Conservation (phyloP, 768 basidiomycete species). For the Lenzites betulinus region DNA sequence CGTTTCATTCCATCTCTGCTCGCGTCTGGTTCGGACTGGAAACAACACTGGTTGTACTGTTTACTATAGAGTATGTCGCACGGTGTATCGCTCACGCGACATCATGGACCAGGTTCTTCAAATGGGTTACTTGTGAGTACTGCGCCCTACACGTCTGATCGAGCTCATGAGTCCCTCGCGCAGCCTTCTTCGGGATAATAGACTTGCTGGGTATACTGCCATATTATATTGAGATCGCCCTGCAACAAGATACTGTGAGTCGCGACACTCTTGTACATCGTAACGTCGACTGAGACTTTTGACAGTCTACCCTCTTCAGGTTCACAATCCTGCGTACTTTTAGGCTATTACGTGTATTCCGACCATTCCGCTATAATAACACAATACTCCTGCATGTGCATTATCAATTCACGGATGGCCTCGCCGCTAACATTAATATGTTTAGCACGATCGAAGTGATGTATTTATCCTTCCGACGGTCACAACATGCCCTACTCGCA, state of each 20-base stretch:
- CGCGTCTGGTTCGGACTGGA: constrained; percentile 87
- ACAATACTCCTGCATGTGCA: constrained; percentile 64
- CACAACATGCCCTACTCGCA: constrained; percentile 84
- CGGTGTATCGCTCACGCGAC: constrained; percentile 76
- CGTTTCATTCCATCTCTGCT: constrained; percentile 67
- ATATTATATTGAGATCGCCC: constrained; percentile 83
- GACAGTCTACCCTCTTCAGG: constrained; percentile 79
- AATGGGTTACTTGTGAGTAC: constrained; percentile 69
- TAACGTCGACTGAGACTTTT: background rate
- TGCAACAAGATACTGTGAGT: constrained; percentile 83
- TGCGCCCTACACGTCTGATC: background rate
- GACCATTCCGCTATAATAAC: constrained; percentile 84
- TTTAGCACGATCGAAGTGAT: constrained; percentile 86
- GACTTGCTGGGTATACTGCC: constrained; percentile 86
- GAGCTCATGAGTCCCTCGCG: constrained; percentile 1
- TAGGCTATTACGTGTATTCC: constrained; percentile 84
- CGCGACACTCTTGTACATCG: background rate
- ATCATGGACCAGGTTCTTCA: constrained; percentile 58
- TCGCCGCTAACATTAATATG: constrained; percentile 1
- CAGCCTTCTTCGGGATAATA: constrained; percentile 83
- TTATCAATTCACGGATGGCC: background rate
- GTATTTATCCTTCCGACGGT: constrained; percentile 85
- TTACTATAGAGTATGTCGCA: constrained; percentile 82
- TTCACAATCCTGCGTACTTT: constrained; percentile 93
- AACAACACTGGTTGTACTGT: constrained; percentile 79